These are phyloP conservation scores for Eucalyptus curtisii DNA, from an alignment of 345 rosid species.

Conservation along the genomic window DNA sequence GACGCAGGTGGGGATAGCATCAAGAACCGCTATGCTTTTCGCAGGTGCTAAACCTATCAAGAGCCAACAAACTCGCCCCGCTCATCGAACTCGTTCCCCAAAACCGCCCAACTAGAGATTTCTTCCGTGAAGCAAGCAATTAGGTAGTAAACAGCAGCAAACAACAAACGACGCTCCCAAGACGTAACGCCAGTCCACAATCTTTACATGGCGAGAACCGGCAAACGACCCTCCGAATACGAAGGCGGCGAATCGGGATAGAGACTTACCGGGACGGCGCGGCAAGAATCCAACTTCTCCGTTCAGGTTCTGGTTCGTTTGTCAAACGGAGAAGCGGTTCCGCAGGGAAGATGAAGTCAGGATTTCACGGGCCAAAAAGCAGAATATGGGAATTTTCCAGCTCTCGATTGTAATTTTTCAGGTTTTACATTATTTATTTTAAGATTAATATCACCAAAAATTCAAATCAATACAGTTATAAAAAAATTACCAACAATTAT, in stretches of 20 bases:
- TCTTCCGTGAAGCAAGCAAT: not conserved
- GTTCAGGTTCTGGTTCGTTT: not conserved
- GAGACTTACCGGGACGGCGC: not conserved
- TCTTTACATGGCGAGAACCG: not conserved
- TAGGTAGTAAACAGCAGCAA: not conserved
- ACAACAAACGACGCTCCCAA: not conserved
- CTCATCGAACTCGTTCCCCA: not conserved
- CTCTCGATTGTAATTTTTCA: not conserved
- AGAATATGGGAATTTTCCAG: not conserved
- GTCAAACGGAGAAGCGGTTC: not conserved
- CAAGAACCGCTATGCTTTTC: not conserved
- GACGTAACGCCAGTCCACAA: not conserved
- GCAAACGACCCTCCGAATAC: not conserved
- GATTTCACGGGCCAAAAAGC: not conserved
- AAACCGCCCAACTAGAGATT: not conserved
- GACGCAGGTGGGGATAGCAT: not conserved
- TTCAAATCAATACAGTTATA: no score
- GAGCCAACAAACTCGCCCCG: not conserved
- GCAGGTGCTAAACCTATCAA: not conserved
- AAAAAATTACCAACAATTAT: rapidly evolving
- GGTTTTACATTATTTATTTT: no score
- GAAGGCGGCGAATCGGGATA: not conserved
- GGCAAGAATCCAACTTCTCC: not conserved
- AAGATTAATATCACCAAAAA: no score
- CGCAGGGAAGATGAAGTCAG: not conserved